A percentile compares a stretch with the other conserved stretches of the same genome.
Evolutionary conservation across 164 flowering plant genomes (phyloP).

Genomic region (Pachysandra terminalis): DNA sequence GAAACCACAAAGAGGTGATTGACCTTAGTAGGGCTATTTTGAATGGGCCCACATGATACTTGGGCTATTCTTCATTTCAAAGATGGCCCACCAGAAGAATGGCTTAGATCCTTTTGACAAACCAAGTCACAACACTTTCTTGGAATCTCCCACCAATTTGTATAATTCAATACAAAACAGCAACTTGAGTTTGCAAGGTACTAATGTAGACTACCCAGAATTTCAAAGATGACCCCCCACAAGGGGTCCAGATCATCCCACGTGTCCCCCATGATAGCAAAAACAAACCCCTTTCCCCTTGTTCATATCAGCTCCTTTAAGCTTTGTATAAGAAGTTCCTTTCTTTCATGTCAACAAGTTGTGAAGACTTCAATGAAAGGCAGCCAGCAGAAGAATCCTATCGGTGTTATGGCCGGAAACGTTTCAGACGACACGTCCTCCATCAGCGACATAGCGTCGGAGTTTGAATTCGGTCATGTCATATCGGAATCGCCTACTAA

Average conservation of each 20-base stretch:
- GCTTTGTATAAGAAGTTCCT: slow-evolving; percentile 1
- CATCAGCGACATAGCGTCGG: slow-evolving; percentile 32
- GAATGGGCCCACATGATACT: no score
- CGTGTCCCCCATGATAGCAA: slow-evolving; percentile 11
- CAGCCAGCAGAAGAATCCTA: slow-evolving; percentile 4
- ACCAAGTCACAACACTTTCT: neutral
- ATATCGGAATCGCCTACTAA: slow-evolving; percentile 41
- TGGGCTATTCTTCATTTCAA: no score
- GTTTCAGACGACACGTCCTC: slow-evolving; percentile 36
- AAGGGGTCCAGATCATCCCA: slow-evolving; percentile 24
- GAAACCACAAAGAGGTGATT: no score
- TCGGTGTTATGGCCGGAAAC: neutral
- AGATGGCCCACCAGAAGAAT: no score
- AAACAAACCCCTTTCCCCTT: slow-evolving; percentile 6
- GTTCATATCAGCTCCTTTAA: slow-evolving; percentile 15
- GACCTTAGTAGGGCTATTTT: no score
- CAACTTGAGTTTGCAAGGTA: slow-evolving; percentile 29
- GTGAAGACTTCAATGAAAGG: slow-evolving; percentile 24
- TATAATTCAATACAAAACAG: slow-evolving; percentile 3
- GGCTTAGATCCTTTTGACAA: neutral
- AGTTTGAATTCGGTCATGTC: slow-evolving; percentile 47
- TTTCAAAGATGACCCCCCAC: slow-evolving; percentile 12
- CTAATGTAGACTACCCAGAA: slow-evolving; percentile 31
- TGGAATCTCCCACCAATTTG: neutral
- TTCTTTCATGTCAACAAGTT: neutral